A percentile compares a stretch with the other conserved stretches of the same genome.
phyloP scores from a whole-genome alignment of 176 grass and related monocot species.

The bread wheat (Triticum aestivum) region IWGSC_CS_RefSeq_v2.1 NC_057809.1:400495625-400496124 shows the following conservation, averaged over 20 bases:
- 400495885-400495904: constrained; percentile 74
- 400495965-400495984: constrained; percentile 9
- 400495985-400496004: neutral
- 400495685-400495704: constrained; percentile 11
- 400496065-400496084: neutral
- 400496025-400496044: neutral
- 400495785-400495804: constrained; percentile 66
- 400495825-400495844: constrained; percentile 91
- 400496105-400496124: neutral
- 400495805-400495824: constrained; percentile 84
- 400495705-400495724: constrained; percentile 83
- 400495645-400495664: constrained; percentile 15
- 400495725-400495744: constrained; percentile 79
- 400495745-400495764: constrained; percentile 73
- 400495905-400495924: constrained; percentile 41
- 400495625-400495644: neutral
- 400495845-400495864: constrained; percentile 73
- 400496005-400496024: neutral
- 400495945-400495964: neutral
- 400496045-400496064: neutral
- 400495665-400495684: constrained; percentile 12
- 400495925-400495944: constrained; percentile 12
- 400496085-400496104: neutral
- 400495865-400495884: constrained; percentile 86
- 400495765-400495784: constrained; percentile 70